Base-by-base conservation (phyloP, 164 flowering plant genomes). In the Vitis vinifera region DNA sequence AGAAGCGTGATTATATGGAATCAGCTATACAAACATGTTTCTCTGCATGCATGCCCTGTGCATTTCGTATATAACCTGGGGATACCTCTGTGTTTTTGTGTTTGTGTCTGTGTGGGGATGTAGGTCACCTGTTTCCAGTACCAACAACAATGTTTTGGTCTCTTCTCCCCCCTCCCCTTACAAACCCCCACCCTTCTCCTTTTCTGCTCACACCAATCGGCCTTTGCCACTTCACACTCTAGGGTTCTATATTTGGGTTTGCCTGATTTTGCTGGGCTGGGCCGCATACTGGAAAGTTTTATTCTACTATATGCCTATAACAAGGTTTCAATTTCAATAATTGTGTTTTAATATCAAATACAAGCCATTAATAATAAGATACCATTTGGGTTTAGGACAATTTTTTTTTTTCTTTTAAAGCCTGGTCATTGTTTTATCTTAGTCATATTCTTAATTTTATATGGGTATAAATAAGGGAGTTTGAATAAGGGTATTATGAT, bases 61-160 rank as follows among this genome's bases (percentile, higher is more conserved):
- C 44, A 37, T 37, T 37, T 37, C 57, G 14, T 19, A 23, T 69
- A 65, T 16, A 62, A 62, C 71, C 44, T 70, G 44, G 67, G 37
- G 56, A 9, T 37, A 4, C 44, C 44, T 31, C 44, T 37, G 6
- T 37, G 44, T 37, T 37, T 37, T 37, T 37, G 7, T 37, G 44
- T 37, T 37, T 37, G 44, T 37, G 44, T 37, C 44, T 37, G 57
- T 50, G 60, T 51, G 59, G 8, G 51, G 30, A 55, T 37, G 49
- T 55, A 9, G 68, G 58, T 74, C 12, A 55, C 11, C 16, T 30
- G 49, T 69, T 65, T 65, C 69, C 66, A 60, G 69, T 30, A 65
- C 60, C 15, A 60, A 69, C 73, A 69, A 74, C 66, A 69, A 69
- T 74, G 73, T 69, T 69, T 65, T 69, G 59, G 66, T 56, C 29